Conservation (phyloP, 768 basidiomycete species). For the Collybia mongolica region DNA sequence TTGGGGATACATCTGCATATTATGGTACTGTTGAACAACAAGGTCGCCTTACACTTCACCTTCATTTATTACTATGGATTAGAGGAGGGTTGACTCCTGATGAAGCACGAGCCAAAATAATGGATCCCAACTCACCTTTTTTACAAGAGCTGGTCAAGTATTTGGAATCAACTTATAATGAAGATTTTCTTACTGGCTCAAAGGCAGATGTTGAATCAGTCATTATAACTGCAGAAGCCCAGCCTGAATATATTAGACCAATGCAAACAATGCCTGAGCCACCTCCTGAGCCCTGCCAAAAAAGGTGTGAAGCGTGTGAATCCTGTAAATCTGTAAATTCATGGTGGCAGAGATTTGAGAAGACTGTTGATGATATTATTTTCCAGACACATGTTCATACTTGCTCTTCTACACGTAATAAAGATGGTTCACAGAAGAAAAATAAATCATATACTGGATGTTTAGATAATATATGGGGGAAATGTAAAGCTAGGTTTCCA, state of each 20-base stretch:
- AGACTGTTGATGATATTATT: conserved; percentile 26
- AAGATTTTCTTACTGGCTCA: conserved; percentile 1
- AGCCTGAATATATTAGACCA: conserved; percentile 8
- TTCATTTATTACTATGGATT: conserved; percentile 28
- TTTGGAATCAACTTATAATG: not conserved
- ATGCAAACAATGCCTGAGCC: conserved; percentile 18
- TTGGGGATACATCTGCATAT: conserved; percentile 23
- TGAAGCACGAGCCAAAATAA: not conserved
- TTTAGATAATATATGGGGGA: conserved; percentile 21
- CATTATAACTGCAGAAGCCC: no score
- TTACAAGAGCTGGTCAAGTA: not conserved
- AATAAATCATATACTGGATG: conserved; percentile 16
- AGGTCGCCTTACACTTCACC: conserved; percentile 24
- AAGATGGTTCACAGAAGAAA: conserved; percentile 10
- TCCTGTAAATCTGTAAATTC: conserved; percentile 11
- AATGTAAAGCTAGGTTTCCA: conserved; percentile 37
- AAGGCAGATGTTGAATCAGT: not conserved
- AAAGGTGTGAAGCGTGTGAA: conserved; percentile 15
- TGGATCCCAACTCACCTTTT: conserved; percentile 3
- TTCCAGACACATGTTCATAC: conserved; percentile 26
- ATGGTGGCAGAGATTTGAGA: conserved; percentile 14
- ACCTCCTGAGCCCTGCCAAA: conserved; percentile 12
- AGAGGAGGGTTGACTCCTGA: conserved; percentile 6
- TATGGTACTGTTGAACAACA: conserved; percentile 32
- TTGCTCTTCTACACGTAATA: conserved; percentile 13